Evolutionary conservation across 768 basidiomycete species (phyloP), one percentile per base, ranked within the genome.

Genomic region (Leccinum obscurum): DNA sequence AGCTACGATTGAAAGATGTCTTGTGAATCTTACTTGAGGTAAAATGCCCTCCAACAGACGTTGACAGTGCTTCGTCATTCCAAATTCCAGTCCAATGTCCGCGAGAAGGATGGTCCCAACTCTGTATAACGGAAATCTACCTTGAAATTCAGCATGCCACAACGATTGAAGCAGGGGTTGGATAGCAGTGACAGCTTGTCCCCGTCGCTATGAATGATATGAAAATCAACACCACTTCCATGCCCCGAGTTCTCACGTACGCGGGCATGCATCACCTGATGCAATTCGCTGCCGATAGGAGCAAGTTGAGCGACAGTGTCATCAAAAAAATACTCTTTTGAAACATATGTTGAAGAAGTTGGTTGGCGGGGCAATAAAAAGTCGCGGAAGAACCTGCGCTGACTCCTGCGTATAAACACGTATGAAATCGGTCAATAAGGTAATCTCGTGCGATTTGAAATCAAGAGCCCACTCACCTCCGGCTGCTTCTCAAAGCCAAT

Each of bases 81-180:
- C 88, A 68, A 90, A 88, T 66, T 93, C 90, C 20, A 93, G 74
- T 8, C 86, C 85, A 61, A 91, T 75, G 66, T 95, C 93, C 1
- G 93, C 92, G 20, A 94, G 81, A 34, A 93, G 70, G 60, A 89
- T 80, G 34, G 89, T 80, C 1, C 84, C 87, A 4, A 85, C 83
- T 58, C 92, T 81, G 67, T 93, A 90, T 24, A 85, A 70, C 15
- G 80, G 79, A 66, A 86, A 83, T 57, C 87, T 83, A 56, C 85
- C 83, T 56, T 90, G 83, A 68, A 90, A 91, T 71, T 94, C 91
- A 0, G 92, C 84, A 60, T 89, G 81, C 90, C 92, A 93, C 39
- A 93, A 71, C 2, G 88, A 83, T 58, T 81, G 85, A 28, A 95
- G 75, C 26, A 94, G 76, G 46, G 84, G 82, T 30, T 91, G 85